Base-by-base conservation (phyloP, 306 rosid species). In the Rubus idaeus region DNA sequence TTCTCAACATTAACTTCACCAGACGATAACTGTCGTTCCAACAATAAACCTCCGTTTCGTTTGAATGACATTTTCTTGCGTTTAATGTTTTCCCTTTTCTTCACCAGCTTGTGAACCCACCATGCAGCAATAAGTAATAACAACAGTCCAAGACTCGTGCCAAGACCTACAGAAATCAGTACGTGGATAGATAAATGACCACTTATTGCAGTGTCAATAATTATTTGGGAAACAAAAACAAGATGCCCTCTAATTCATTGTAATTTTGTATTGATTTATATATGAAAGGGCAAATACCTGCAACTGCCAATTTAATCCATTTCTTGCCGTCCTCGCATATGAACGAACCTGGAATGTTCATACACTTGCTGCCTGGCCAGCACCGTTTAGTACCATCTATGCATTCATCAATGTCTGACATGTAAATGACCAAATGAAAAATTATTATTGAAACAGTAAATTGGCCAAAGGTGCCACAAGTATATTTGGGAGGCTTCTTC, bases 351-450 rank as follows among this genome's bases (percentile, higher is more conserved):
- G 6, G 3, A 11, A 10, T 5, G 39, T 78, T 78, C 8, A 46
- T 0, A 53, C 81, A 78, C 4, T 47, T 20, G 37, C 58, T 20
- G 16, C 76, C 35, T 0, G 51, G n/a, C n/a, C 57, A n/a, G 23
- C 78, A 62, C 20, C 1, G 35, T 6, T 56, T 56, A 2, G 10
- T 63, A 63, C 45, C 3, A 41, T 73, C 41, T 53, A 4, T 40
- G 62, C 81, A 78, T 41, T 78, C 81, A 60, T 78, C 51, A 47
- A 70, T 60, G 21, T 78, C 76, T 70, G 58, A 45, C n/a, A 13
- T 73, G 3, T 1, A 73, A 63, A 21, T 35, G 53, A 20, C 71
- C 40, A 11, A 35, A 4, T 63, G 20, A 30, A 10, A 26, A 23
- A 60, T 11, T 12, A 58, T 10, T 58, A 46, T 30, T 30, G 35